Evolutionary conservation across 495 filamentous ascomycete genomes (phyloP), one percentile per base, ranked within the genome.

Genomic region (Xylaria acuta): DNA sequence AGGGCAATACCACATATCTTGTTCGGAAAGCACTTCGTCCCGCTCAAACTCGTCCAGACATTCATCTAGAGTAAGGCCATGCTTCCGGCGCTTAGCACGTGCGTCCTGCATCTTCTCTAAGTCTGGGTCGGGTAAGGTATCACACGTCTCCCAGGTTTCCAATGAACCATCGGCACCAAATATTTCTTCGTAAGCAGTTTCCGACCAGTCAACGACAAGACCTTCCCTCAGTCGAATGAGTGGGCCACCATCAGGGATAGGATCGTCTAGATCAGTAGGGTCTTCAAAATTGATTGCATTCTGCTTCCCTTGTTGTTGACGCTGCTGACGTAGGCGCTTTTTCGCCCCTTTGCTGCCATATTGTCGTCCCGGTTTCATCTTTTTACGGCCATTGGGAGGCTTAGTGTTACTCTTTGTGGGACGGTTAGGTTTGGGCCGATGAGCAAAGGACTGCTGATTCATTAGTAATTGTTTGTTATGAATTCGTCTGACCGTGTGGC

Each of bases 1-100:
- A 69, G 93, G 94, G 74, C 96, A 99, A 76, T 93, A 98, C 96
- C 96, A 99, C 38, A 93, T 94, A 77, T 99, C 95, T 74, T 94
- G 92, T 78, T 97, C 93, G 0, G 94, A 97, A 3, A 99, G 84
- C 53, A 97, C 90, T 79, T 99, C 96, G 69, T 93, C 90, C 79
- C 93, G 95, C 76, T 94, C 93, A 72, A 97, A 98, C 79, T 98
- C 95, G 47, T 93, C 90, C 36, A 99, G 88, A 76, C 96, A 99
- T 75, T 97, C 93, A 56, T 94, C 90, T n/a, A 99, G 86, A 32
- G 89, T 90, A 64, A 97, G 89, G 25, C 96, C 96, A 60, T 87
- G 81, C 81, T 91, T 92, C 73, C 86, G 87, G 25, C 93, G 90
- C 14, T 81, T 82, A 36, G 82, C 79, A 1, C 94, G 90, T 36